Percentiles rank a stretch among this genome's conserved stretches.
These are phyloP conservation scores for Coemansia sp. DNA, from an alignment of 192 early-diverging fungal species.

Conservation along the genomic window DNA sequence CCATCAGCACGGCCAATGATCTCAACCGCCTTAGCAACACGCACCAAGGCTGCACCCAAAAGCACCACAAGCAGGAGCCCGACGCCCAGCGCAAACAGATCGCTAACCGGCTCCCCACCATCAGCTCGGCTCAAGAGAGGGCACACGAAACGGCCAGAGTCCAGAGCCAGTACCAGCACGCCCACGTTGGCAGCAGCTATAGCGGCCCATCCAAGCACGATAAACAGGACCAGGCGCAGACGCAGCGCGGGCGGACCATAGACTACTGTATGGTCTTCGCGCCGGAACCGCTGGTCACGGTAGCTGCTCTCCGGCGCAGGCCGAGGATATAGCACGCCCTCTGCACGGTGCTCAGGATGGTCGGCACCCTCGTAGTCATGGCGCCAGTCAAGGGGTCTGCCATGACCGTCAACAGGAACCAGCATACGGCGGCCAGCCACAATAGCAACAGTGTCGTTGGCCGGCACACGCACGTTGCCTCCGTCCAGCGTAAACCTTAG, in stretches of 20 bases:
- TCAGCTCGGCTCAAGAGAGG: background rate
- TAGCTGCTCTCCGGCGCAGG: constrained; percentile 48
- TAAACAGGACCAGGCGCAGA: constrained; percentile 12
- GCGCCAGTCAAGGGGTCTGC: constrained; percentile 52
- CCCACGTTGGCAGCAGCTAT: constrained; percentile 44
- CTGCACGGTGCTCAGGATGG: constrained; percentile 44
- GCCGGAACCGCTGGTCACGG: constrained; percentile 52
- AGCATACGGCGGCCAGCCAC: constrained; percentile 77
- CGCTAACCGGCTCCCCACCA: constrained; percentile 58
- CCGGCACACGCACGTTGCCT: constrained; percentile 76
- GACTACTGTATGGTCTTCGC: constrained; percentile 67
- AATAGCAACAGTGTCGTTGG: constrained; percentile 78
- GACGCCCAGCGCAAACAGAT: constrained; percentile 70
- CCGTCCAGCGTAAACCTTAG: constrained; percentile 63
- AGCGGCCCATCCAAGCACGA: constrained; percentile 30
- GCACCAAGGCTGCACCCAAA: background rate
- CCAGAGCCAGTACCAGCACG: constrained; percentile 52
- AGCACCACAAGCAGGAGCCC: constrained; percentile 62
- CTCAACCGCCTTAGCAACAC: background rate
- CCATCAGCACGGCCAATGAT: background rate
- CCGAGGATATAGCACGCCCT: no score
- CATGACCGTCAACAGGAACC: constrained; percentile 65
- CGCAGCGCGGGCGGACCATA: constrained; percentile 67
- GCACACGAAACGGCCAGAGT: constrained; percentile 50
- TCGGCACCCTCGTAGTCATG: constrained; percentile 63